Percentiles rank a stretch among this genome's conserved stretches.
Evolutionary conservation across 345 rosid genomes (phyloP).

Genomic region (Brassica cretica): DNA sequence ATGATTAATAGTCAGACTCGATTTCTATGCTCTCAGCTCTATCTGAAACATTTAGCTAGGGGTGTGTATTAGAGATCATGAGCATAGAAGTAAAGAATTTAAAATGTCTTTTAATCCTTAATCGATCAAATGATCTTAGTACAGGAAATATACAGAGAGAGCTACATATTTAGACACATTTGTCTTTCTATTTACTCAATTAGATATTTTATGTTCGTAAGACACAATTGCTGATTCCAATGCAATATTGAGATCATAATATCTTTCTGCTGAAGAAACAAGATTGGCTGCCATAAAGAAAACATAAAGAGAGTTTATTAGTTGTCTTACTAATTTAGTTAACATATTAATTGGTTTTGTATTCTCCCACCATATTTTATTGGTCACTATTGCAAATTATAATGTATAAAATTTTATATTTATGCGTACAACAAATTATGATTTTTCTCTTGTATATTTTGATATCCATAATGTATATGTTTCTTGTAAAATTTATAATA

Average conservation of each 20-base stretch:
- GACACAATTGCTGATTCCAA: not conserved
- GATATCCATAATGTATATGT: not conserved
- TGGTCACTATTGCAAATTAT: not conserved
- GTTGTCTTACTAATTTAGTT: not conserved
- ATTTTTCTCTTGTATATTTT: too few relatives aligned
- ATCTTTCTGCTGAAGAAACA: too few relatives aligned
- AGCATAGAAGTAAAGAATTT: too few relatives aligned
- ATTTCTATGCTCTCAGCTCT: not conserved
- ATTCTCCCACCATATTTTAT: not conserved
- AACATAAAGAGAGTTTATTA: too few relatives aligned
- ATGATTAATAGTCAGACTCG: not conserved
- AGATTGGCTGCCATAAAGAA: too few relatives aligned
- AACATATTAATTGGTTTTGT: not conserved
- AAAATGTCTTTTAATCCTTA: too few relatives aligned
- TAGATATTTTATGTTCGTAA: too few relatives aligned
- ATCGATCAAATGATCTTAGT: too few relatives aligned
- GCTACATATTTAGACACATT: not conserved
- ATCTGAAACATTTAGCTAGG: too few relatives aligned
- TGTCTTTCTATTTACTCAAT: not conserved
- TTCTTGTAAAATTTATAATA: not conserved
- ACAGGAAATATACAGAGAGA: not conserved
- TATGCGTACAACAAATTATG: not conserved
- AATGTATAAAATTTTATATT: not conserved
- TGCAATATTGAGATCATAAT: too few relatives aligned
- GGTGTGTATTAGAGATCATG: too few relatives aligned